Evolutionary conservation across 2,329 filamentous ascomycete genomes (phyloP), one percentile per base, ranked within the genome.

Genomic region (Tolypocladium inflatum): DNA sequence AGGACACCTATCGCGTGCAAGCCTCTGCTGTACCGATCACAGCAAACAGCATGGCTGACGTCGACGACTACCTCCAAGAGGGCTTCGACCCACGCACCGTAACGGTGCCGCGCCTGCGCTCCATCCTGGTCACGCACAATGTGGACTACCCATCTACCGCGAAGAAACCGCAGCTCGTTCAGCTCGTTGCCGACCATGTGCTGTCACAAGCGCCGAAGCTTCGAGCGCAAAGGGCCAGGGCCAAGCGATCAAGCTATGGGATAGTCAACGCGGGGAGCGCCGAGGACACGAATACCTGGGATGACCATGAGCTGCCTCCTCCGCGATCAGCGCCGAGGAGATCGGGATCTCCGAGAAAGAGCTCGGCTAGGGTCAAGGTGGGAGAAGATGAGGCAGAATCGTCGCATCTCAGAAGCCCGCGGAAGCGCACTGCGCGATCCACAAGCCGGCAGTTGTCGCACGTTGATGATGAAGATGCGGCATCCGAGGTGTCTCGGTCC

Each of bases 101-200:
- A 62, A 97, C 91, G 1, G 86, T 97, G 55, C 91, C 94, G 35
- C 88, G 89, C 52, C 79, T 99, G 65, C 90, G 94, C 67, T 93
- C 89, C 54, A 95, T 97, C 63, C 84, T 99, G 59, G 89, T 97
- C 67, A 88, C 86, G 63, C 90, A 99, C 76, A 89, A 91, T 70
- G 79, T 97, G 67, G 76, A 85, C 42, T 97, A 96, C 70, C 88
- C 92, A 6, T 87, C 90, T 0, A 92, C 87, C 5, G 91, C 94
- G 15, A 99, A 97, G 77, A 99, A 99, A 77, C 78, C 85, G 0
- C 88, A 96, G 68, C 84, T 99, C 26, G 80, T 99, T 60, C 85
- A 89, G 9, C 84, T 97, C 53, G 91, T 99, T 73, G 86, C 88
- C 68, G 80, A 88, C 38, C 78, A 94, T 62, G 82, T 99, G 35